Evolutionary conservation across 805 yeast genomes (phyloP).

Genomic region (Torulaspora maleeae): DNA sequence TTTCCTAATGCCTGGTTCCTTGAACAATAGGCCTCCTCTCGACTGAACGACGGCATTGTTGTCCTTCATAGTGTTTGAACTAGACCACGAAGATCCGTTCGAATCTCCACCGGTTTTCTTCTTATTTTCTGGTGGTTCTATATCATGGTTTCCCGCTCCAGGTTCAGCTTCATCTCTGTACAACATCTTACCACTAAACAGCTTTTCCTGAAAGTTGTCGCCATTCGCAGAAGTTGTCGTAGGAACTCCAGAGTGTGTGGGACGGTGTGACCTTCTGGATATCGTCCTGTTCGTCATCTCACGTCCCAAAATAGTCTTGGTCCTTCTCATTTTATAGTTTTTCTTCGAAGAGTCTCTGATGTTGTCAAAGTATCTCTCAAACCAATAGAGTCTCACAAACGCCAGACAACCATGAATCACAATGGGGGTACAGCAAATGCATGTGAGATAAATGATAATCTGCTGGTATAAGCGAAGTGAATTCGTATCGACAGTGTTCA

Average conservation of each 20-base stretch:
- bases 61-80: conserved; percentile 13
- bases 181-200: conserved; percentile 35
- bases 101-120: conserved; percentile 5
- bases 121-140: not conserved
- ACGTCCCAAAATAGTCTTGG: conserved; percentile 38
- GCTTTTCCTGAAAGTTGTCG: conserved; percentile 32
- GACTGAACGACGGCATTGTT: conserved; percentile 5
- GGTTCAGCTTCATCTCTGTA: conserved; percentile 31
- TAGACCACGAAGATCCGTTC: conserved; percentile 12
- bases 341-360: conserved; percentile 73
- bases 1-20: conserved; percentile 12
- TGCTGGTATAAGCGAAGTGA: conserved; percentile 71
- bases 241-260: conserved; percentile 1
- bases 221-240: conserved; percentile 9
- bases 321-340: conserved; percentile 77
- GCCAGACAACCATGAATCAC: conserved; percentile 77
- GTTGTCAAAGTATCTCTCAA: conserved; percentile 78
- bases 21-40: conserved; percentile 9
- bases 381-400: conserved; percentile 79
- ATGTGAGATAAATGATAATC: conserved; percentile 55
- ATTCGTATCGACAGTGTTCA: conserved; percentile 73
- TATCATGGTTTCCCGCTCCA: conserved; percentile 22
- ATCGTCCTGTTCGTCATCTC: conserved; percentile 30
- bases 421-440: conserved; percentile 78
- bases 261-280: conserved; percentile 13